phyloP scores from a whole-genome alignment of 129 eudicot species.

The Artemisia annua region DNA sequence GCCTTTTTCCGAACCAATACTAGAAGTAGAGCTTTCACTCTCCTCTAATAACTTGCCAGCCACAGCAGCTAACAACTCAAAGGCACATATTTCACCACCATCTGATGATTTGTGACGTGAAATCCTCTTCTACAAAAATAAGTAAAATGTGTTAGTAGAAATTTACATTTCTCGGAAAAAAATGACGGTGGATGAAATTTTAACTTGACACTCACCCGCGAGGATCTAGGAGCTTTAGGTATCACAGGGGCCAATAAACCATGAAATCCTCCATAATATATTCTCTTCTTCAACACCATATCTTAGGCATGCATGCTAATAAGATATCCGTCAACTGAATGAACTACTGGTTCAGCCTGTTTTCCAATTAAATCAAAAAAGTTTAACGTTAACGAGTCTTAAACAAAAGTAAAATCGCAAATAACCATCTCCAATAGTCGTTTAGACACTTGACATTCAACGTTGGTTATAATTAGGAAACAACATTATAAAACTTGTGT shows the following conservation, averaged over 20 bases:
- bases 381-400: background rate
- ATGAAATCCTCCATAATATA: slow-evolving; percentile 57
- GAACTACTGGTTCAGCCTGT: slow-evolving; percentile 16
- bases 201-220: slow-evolving; percentile 56
- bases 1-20: slow-evolving; percentile 36
- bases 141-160: background rate
- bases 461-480: background rate
- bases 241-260: slow-evolving; percentile 65
- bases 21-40: slow-evolving; percentile 88
- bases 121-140: slow-evolving; percentile 51
- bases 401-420: background rate
- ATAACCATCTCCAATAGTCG: background rate
- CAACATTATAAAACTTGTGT: background rate
- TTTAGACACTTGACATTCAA: slow-evolving; percentile 12
- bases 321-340: slow-evolving; percentile 36
- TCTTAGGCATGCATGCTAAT: slow-evolving; percentile 60
- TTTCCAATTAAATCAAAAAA: background rate
- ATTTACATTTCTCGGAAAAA: background rate
- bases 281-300: slow-evolving; percentile 82
- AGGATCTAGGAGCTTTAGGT: slow-evolving; percentile 94
- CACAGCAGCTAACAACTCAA: slow-evolving; percentile 87
- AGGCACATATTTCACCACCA: slow-evolving; percentile 35
- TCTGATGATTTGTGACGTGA: slow-evolving; percentile 34
- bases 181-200: background rate
- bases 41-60: slow-evolving; percentile 84